Conservation (phyloP, 2,329 filamentous ascomycete species). For the Calonectria henricotiae region DNA sequence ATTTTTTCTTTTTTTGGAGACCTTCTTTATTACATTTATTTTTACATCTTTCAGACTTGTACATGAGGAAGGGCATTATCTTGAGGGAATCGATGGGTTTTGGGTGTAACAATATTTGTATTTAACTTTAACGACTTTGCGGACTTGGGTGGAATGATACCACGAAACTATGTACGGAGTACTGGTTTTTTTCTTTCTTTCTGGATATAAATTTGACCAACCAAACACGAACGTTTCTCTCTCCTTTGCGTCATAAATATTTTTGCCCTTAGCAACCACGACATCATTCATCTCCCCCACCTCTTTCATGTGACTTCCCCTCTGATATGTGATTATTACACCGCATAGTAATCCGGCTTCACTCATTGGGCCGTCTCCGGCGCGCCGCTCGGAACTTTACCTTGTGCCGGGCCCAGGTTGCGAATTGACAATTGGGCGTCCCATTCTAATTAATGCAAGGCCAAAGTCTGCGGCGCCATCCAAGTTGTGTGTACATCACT, state of each 20-base stretch:
- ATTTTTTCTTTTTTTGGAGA: neutral
- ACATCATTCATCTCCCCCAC: neutral
- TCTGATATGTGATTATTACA: constrained; percentile 1
- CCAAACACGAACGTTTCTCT: neutral
- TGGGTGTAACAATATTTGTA: constrained; percentile 39
- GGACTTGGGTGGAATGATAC: constrained; percentile 38
- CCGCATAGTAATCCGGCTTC: neutral
- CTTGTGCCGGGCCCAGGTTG: neutral
- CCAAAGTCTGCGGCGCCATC: constrained; percentile 1
- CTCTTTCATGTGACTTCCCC: neutral
- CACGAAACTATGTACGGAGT: constrained; percentile 30
- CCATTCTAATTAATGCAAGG: constrained; percentile 17
- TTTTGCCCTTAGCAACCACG: neutral
- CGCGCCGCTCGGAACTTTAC: constrained; percentile 18
- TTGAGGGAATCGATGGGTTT: constrained; percentile 11
- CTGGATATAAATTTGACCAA: constrained; percentile 6
- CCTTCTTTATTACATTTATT: constrained; percentile 4
- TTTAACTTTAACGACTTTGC: constrained; percentile 36
- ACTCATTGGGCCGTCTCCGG: neutral
- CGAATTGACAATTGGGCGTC: constrained; percentile 9
- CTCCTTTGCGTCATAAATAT: neutral
- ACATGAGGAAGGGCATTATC: constrained; percentile 17
- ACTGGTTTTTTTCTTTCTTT: neutral
- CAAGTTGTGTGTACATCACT: neutral
- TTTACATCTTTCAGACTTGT: constrained; percentile 12